A percentile compares a stretch with the other conserved stretches of the same genome.
These are phyloP conservation scores for Diplotaxis tenuifolia DNA, from an alignment of 345 rosid species.

Conservation along the genomic window DNA sequence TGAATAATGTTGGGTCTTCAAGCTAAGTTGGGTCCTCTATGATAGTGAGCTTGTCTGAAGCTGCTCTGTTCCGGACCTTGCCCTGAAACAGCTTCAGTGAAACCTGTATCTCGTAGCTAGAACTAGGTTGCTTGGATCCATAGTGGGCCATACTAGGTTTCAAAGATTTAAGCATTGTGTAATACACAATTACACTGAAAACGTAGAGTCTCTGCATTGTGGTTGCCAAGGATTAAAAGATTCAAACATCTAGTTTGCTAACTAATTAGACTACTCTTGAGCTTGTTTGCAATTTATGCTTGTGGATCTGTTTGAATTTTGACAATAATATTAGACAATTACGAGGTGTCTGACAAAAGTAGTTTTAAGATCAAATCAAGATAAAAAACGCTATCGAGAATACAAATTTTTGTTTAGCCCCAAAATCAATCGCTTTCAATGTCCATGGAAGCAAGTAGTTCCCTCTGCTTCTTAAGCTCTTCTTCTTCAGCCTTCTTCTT, in stretches of 20 bases:
- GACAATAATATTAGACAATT: neutral
- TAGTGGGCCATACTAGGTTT: neutral
- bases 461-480: conserved; percentile 13
- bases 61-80: neutral
- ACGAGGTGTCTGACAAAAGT: neutral
- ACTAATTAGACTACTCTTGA: neutral
- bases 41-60: neutral
- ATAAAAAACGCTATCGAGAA: neutral
- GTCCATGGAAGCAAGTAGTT: conserved; percentile 9
- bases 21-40: neutral
- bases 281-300: neutral
- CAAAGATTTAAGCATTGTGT: neutral
- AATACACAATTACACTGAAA: neutral
- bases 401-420: conserved; percentile 1
- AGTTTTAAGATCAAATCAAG: neutral
- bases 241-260: neutral
- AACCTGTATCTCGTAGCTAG: neutral
- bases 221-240: neutral
- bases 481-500: conserved; percentile 12
- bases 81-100: neutral
- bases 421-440: conserved; percentile 16
- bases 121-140: neutral
- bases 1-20: neutral
- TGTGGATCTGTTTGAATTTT: neutral
- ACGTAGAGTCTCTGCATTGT: neutral